phyloP scores from a whole-genome alignment of 1,284 basidiomycete species.

The Xerocomus nothofagi region DNA sequence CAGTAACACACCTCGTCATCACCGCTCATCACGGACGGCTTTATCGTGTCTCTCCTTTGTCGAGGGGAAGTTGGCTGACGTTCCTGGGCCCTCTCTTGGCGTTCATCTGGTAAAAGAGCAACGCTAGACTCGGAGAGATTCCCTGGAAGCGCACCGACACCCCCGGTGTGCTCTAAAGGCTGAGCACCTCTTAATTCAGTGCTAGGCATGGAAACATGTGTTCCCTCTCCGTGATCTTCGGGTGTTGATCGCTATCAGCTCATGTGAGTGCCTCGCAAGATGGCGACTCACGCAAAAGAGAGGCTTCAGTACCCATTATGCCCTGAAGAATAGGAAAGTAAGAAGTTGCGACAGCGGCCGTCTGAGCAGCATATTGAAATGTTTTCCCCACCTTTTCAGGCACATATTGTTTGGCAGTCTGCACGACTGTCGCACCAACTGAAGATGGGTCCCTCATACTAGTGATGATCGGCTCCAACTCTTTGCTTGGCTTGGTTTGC shows the following conservation, averaged over 20 bases:
- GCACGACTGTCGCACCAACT: not conserved
- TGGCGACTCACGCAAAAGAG: slow-evolving; percentile 15
- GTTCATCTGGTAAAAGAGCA: slow-evolving; percentile 34
- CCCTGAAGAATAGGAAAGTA: slow-evolving; percentile 13
- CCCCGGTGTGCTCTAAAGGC: slow-evolving; percentile 26
- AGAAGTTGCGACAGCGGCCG: slow-evolving; percentile 6
- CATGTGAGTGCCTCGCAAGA: not conserved
- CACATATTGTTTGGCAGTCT: slow-evolving; percentile 14
- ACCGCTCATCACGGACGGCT: not conserved
- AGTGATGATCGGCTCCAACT: not conserved
- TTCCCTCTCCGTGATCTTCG: not conserved
- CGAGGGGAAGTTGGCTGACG: slow-evolving; percentile 1
- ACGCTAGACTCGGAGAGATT: slow-evolving; percentile 34
- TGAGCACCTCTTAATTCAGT: slow-evolving; percentile 28
- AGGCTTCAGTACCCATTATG: slow-evolving; percentile 2
- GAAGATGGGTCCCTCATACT: not conserved
- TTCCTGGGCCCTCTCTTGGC: slow-evolving; percentile 14
- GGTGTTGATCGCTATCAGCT: slow-evolving; percentile 11
- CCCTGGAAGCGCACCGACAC: slow-evolving; percentile 34
- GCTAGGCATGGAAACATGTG: slow-evolving; percentile 26
- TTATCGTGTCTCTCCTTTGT: slow-evolving; percentile 25
- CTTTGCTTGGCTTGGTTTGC: not conserved
- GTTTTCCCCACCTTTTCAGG: slow-evolving; percentile 12
- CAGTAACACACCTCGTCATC: slow-evolving; percentile 24
- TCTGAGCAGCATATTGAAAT: slow-evolving; percentile 1